These are phyloP conservation scores for Magnolia changhungtana DNA, from an alignment of 164 flowering plant genomes.

Conservation along the genomic window DNA sequence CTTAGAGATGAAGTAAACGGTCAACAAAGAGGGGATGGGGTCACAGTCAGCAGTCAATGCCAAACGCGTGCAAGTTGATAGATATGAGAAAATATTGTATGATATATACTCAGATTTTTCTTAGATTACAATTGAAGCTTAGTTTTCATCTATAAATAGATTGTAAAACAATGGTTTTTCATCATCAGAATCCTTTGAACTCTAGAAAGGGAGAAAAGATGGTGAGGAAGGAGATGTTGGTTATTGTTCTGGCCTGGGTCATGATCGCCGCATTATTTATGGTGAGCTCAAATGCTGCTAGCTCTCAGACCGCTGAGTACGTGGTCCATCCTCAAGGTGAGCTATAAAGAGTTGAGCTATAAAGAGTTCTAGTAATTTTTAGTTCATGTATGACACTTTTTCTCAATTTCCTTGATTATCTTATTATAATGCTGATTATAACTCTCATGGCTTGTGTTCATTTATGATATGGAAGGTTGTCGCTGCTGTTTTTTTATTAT, in stretches of 20 bases:
- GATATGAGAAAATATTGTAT: too few species aligned
- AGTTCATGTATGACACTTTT: too few species aligned
- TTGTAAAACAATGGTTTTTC: too few species aligned
- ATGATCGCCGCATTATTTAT: not conserved
- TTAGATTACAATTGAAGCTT: too few species aligned
- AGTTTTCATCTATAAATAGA: too few species aligned
- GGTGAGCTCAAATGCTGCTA: not conserved
- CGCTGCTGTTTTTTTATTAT: not conserved
- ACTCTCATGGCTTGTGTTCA: not conserved
- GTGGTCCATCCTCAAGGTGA: not conserved
- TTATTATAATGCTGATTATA: not conserved
- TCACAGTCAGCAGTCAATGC: too few species aligned
- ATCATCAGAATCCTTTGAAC: too few species aligned
- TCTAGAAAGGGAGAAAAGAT: constrained; percentile 6
- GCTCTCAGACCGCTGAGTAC: not conserved
- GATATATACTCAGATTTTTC: too few species aligned
- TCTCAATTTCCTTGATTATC: too few species aligned
- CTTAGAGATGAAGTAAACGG: too few species aligned
- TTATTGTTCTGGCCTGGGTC: not conserved
- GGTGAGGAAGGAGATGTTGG: not conserved
- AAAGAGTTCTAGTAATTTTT: not conserved
- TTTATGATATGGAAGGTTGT: not conserved
- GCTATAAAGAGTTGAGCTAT: not conserved
- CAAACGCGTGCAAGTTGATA: too few species aligned
- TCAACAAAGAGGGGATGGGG: too few species aligned